Evolutionary conservation across 768 basidiomycete genomes (phyloP).

Genomic region (Cytidiella melzeri): DNA sequence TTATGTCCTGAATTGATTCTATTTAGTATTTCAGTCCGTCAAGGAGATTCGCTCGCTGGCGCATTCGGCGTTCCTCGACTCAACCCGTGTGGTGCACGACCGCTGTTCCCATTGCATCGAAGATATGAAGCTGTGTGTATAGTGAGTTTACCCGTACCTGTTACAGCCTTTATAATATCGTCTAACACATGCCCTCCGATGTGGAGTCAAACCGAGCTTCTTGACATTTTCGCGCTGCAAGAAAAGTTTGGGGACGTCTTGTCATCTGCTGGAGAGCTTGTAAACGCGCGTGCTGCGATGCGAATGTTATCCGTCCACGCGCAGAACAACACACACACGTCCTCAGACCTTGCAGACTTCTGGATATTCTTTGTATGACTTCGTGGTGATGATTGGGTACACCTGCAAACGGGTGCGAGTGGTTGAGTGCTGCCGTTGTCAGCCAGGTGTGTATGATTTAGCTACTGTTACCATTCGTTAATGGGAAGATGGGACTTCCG

Average conservation of each 20-base stretch:
- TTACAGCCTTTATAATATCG: neutral
- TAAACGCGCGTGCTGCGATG: constrained; percentile 79
- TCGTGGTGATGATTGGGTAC: constrained; percentile 83
- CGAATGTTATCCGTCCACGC: constrained; percentile 68
- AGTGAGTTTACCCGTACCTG: constrained; percentile 23
- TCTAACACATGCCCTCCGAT: neutral
- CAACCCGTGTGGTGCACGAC: constrained; percentile 56
- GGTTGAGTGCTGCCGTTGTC: constrained; percentile 74
- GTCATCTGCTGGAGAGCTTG: constrained; percentile 75
- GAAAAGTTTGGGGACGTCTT: constrained; percentile 85
- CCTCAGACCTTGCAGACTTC: constrained; percentile 69
- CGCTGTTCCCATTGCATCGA: constrained; percentile 60
- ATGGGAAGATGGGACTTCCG: too few relatives aligned
- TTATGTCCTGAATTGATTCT: neutral
- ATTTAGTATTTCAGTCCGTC: constrained; percentile 39
- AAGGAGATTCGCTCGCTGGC: constrained; percentile 58
- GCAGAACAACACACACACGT: constrained; percentile 76
- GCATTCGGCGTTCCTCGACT: constrained; percentile 59
- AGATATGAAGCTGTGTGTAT: constrained; percentile 53
- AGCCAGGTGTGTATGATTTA: constrained; percentile 49
- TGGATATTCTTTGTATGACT: constrained; percentile 81
- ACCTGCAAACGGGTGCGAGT: constrained; percentile 90
- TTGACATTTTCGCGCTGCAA: constrained; percentile 40
- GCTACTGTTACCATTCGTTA: too few relatives aligned
- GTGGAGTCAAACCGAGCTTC: constrained; percentile 35